Evolutionary conservation across 768 basidiomycete genomes (phyloP).

Genomic region (Xanthoconium stramineum): DNA sequence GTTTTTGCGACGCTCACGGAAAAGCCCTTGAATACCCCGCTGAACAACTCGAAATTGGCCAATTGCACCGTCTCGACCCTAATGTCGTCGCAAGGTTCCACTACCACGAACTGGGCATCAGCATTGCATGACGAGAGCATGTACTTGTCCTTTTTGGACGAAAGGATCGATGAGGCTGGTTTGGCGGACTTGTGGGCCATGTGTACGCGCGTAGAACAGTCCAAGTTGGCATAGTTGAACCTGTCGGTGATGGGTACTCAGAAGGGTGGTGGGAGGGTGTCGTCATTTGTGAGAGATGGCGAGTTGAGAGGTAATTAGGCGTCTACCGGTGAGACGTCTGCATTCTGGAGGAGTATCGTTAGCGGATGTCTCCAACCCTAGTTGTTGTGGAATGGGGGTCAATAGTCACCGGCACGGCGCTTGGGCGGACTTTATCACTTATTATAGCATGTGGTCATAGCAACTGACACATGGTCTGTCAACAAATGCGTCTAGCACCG

Average conservation of each 20-base stretch:
- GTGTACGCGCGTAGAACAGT: slow-evolving; percentile 93
- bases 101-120: slow-evolving; percentile 71
- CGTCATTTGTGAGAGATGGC: slow-evolving; percentile 10
- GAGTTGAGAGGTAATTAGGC: slow-evolving; percentile 13
- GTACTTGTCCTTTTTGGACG: slow-evolving; percentile 88
- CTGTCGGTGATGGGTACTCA: slow-evolving; percentile 77
- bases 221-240: slow-evolving; percentile 91
- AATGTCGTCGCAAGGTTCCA: slow-evolving; percentile 98
- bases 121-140: slow-evolving; percentile 91
- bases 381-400: slow-evolving; percentile 7
- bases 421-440: too few relatives aligned
- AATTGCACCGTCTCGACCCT: slow-evolving; percentile 94
- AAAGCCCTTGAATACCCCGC: slow-evolving; percentile 92
- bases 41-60: slow-evolving; percentile 98
- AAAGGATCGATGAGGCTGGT: slow-evolving; percentile 78
- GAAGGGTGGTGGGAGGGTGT: slow-evolving; percentile 53
- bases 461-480: too few relatives aligned
- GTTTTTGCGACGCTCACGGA: slow-evolving; percentile 84
- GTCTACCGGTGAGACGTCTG: slow-evolving; percentile 6
- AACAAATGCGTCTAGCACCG: too few relatives aligned
- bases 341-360: neutral
- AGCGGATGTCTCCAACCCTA: slow-evolving; percentile 4
- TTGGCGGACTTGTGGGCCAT: slow-evolving; percentile 77
- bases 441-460: too few relatives aligned
- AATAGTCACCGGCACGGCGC: too few relatives aligned